Evolutionary conservation across 1,284 basidiomycete genomes (phyloP), one percentile per base, ranked within the genome.

Genomic region (Porodaedalea pini): DNA sequence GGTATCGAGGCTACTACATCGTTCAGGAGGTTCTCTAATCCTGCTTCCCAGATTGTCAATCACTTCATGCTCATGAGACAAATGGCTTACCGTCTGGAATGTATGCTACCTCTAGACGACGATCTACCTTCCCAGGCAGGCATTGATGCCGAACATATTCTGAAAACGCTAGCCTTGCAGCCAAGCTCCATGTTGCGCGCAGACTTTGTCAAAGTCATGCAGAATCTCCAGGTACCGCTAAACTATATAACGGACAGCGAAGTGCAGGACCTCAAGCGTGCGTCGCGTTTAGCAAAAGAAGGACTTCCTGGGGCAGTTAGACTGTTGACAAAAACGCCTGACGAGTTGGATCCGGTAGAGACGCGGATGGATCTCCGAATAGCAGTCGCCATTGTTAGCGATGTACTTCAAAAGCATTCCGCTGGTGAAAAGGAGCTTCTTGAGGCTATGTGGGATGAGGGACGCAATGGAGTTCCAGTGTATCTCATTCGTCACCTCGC

Each of bases 61-160:
- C 82, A 85, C 63, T 70, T 87, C 2, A 69, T 88, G 19, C 74
- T 86, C 11, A 69, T 87, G 25, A 79, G 79, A 7, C 85, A 87
- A 68, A 76, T 86, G 68, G 78, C 79, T 0, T 79, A 79, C 58
- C 80, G 85, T 7, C 71, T 88, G 7, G 79, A 79, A 60, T 85
- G 83, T 72, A 83, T 85, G 67, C 78, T 77, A 19, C 70, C 71
- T 27, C 54, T 61, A 21, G 81, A 83, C 44, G 77, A 79, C 58
- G 75, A 82, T 36, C 74, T 79, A 4, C 86, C 86, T 0, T 77
- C 79, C 27, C 80, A 78, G 61, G 80, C 82, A 0, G 82, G 80
- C 1, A 76, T 85, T 27, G 76, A 86, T 51, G 83, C 83, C 0
- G 88, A 90, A 69, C 79, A 83, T 45, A 78, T 90, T 23, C 73